phyloP scores from a whole-genome alignment of 2,329 filamentous ascomycete species.

The Trichoderma koningiopsis region DNA sequence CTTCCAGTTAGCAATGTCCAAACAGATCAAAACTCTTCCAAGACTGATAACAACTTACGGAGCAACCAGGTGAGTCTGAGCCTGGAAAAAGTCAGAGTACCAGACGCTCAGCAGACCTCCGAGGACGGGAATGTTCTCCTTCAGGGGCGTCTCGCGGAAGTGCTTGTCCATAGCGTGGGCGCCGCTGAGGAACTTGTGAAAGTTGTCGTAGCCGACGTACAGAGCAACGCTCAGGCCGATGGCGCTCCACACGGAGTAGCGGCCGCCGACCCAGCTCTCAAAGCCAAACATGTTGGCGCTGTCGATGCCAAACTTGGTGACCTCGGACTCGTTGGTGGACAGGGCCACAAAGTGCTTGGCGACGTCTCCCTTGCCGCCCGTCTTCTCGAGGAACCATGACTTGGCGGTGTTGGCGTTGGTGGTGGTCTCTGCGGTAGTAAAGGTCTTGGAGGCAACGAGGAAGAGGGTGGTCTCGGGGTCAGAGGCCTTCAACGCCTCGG shows the following conservation, averaged over 20 bases:
- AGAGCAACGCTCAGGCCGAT: slow-evolving; percentile 93
- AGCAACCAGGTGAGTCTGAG: slow-evolving; percentile 95
- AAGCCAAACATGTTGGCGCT: slow-evolving; percentile 99
- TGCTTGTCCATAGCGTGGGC: slow-evolving; percentile 98
- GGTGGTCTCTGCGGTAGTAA: slow-evolving; percentile 95
- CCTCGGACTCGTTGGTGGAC: slow-evolving; percentile 92
- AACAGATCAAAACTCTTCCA: no score
- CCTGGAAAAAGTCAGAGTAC: slow-evolving; percentile 99
- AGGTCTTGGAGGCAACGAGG: slow-evolving; percentile 98
- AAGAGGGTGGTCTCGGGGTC: slow-evolving; percentile 99
- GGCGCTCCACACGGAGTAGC: slow-evolving; percentile 98
- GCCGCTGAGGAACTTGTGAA: slow-evolving; percentile 91
- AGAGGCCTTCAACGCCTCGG: slow-evolving; percentile 84
- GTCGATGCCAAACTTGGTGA: slow-evolving; percentile 98
- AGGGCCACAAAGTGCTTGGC: slow-evolving; percentile 99
- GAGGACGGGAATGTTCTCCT: slow-evolving; percentile 92
- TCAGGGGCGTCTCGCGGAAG: slow-evolving; percentile 86
- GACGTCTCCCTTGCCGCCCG: slow-evolving; percentile 76
- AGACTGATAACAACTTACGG: slow-evolving; percentile 61
- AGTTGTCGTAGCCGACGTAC: slow-evolving; percentile 97
- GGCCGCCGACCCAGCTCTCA: slow-evolving; percentile 96
- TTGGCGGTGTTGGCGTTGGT: slow-evolving; percentile 98
- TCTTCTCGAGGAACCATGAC: slow-evolving; percentile 89
- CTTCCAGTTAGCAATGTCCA: slow-evolving; percentile 6
- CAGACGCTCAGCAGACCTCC: slow-evolving; percentile 94